Base-by-base conservation (phyloP, 371 early-diverging fungal species). In the Mortierella sp. region DNA sequence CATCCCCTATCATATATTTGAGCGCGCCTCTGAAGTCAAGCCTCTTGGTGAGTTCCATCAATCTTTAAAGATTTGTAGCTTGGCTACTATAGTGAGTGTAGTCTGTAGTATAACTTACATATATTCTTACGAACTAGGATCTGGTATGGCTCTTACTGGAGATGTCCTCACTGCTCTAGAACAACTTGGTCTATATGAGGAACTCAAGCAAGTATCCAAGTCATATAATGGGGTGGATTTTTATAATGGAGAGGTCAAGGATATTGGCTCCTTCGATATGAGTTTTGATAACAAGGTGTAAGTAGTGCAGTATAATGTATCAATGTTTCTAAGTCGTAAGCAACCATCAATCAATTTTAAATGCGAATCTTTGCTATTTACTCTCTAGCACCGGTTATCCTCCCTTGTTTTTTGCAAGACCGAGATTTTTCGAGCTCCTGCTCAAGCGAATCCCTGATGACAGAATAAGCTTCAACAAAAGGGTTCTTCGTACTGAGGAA, bases 391-490 rank as follows among this genome's bases (percentile, higher is more conserved):
- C 58, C 4, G 58, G 58, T 9, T 57, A 57, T 29, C 32, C 29
- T 3, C 2, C 29, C 13, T 34, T 26, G 28, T 8, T 34, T 32
- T 57, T 57, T 17, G 3, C 32, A 2, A 57, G 58, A 57, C 58
- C 58, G 12, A 57, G 34, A 17, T 28, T 70, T 19, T 70, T 64
- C 31, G 51, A 64, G n/a, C 3, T 64, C 7, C 13, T 70, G 4
- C 40, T 64, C 28, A 47, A 34, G n/a, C 58, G 49, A n/a, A 26
- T 70, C 15, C 71, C 71, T 26, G 22, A 26, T 22, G 34, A 71
- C 22, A 58, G 40, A 31, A 23, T 71, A 17, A 34, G 13, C 7
- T 26, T 64, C 53, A 37, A 49, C 29, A 64, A 64, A 19, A 64
- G 49, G 35, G 57, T 72, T 4, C 29, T 72, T 15, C 35, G 49